Percentiles rank a stretch among this genome's conserved stretches.
phyloP scores from a whole-genome alignment of 306 rosid species.

The Lathyrus tuberosus region DNA sequence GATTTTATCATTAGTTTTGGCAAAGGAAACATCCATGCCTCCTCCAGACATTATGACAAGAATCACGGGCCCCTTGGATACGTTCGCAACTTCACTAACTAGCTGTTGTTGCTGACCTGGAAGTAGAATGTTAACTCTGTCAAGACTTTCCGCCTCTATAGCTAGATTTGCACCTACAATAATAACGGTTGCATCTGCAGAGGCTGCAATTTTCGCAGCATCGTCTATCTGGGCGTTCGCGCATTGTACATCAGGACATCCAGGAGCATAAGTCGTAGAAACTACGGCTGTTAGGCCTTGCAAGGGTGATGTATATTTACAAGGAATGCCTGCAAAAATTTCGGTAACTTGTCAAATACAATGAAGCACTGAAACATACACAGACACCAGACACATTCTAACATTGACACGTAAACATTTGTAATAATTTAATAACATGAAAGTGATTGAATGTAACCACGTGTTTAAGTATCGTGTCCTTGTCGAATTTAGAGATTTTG shows the following conservation, averaged over 20 bases:
- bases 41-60: conserved; percentile 98
- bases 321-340: conserved; percentile 76
- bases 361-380: background rate
- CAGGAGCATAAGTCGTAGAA: conserved; percentile 66
- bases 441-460: background rate
- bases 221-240: conserved; percentile 62
- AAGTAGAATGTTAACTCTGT: conserved; percentile 71
- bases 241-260: conserved; percentile 79
- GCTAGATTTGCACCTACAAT: conserved; percentile 78
- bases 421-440: background rate
- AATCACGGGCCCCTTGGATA: conserved; percentile 85
- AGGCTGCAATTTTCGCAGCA: conserved; percentile 69
- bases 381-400: background rate
- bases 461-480: background rate
- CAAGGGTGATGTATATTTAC: conserved; percentile 78
- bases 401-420: background rate
- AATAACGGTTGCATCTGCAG: conserved; percentile 90
- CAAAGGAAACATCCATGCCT: conserved; percentile 87
- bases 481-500: background rate
- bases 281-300: conserved; percentile 80
- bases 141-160: conserved; percentile 85
- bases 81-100: conserved; percentile 76
- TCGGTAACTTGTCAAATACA: conserved; percentile 18
- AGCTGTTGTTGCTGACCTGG: conserved; percentile 86
- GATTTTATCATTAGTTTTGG: conserved; percentile 68